A percentile compares a stretch with the other conserved stretches of the same genome.
These are phyloP conservation scores for Uronychia binucleata DNA, from an alignment of 73 alveolate genomes.

Conservation along the genomic window DNA sequence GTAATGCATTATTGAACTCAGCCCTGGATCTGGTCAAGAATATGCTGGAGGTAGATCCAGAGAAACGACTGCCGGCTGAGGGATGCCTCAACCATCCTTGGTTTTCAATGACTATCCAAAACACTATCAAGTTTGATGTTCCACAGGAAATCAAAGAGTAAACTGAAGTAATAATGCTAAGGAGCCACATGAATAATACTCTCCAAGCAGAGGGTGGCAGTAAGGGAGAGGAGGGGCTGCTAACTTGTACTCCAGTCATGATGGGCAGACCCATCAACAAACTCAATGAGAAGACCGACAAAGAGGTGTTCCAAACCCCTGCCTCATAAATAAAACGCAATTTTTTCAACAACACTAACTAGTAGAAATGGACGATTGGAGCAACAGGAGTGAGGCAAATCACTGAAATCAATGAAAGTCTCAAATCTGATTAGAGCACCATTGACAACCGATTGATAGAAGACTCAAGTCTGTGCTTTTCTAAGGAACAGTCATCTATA, in stretches of 20 bases:
- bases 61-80: slow-evolving; percentile 78
- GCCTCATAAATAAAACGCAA: not conserved
- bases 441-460: not conserved
- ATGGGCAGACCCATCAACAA: not conserved
- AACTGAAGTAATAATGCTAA: not conserved
- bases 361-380: not conserved
- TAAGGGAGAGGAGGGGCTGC: not conserved
- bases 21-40: slow-evolving; percentile 86
- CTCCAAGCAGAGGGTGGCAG: not conserved
- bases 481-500: not conserved
- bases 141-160: not conserved
- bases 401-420: too few relatives aligned
- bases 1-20: not conserved
- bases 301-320: not conserved
- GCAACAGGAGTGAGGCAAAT: not conserved
- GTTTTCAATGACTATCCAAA: slow-evolving; percentile 34
- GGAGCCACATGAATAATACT: not conserved
- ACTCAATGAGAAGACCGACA: not conserved
- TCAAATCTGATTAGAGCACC: not conserved
- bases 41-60: slow-evolving; percentile 84
- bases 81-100: slow-evolving; percentile 88
- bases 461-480: not conserved
- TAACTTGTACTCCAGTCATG: not conserved
- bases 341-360: not conserved
- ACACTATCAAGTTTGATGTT: not conserved